Evolutionary conservation across 495 filamentous ascomycete genomes (phyloP), one percentile per base, ranked within the genome.

Genomic region (Sphaerosporella brunnea): DNA sequence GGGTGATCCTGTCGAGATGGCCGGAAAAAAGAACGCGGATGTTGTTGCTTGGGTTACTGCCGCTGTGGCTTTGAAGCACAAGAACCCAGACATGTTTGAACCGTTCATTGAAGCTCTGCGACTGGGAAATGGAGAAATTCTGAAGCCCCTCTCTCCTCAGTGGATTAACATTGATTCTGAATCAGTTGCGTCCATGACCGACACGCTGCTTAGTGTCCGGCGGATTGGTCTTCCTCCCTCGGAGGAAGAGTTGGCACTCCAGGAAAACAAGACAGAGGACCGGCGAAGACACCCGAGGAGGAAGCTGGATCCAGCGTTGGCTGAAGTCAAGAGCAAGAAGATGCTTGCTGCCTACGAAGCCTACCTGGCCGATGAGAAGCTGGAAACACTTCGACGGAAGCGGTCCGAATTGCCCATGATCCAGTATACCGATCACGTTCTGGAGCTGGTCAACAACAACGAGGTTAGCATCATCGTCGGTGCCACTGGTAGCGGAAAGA

Each of bases 401-500:
- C 68, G 61, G 36, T 59, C 58, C 1, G 56, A 63, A 8, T 50
- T 78, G 23, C 74, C 74, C 2, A 71, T 78, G 62, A 69, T 64
- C 32, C 60, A 67, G 42, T 64, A 65, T 34, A 59, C 60, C 41
- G 53, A 58, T 0, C 25, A 66, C 32, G 61, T 77, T 15, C 52
- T 76, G 5, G 59, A 70, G 0, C 57, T 73, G 43, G 61, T 78
- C 39, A 55, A 65, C 7, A 63, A 66, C 18, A 65, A 73, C 47
- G 55, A 63, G 0, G 72, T 69, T 52, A 69, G 66, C 47, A 70
- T 78, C 34, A 65, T 77, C 39, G 65, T 69, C 39, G 73, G 71
- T 26, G 70, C 70, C 19, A 76, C 74, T 36, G 74, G 74, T 16
- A 68, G 67, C 40, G 74, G 74, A 36, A 78, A 78, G 53, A 77